These are phyloP conservation scores for Fraxinus sp. DNA, from an alignment of 305 asterid species.

Conservation along the genomic window DNA sequence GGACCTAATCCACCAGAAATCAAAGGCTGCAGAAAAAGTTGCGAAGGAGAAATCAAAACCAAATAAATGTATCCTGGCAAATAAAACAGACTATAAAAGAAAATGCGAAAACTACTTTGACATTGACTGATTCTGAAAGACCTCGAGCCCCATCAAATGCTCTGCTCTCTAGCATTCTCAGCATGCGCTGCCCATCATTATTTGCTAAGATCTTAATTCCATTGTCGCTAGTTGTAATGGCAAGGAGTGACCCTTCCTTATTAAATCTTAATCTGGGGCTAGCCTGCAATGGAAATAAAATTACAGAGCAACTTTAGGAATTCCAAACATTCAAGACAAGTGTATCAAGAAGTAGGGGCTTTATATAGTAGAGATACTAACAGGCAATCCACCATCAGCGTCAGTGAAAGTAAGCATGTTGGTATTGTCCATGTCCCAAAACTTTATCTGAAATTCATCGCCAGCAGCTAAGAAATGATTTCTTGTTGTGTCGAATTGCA, in stretches of 20 bases:
- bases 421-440: slow-evolving; percentile 93
- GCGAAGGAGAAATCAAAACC: slow-evolving; percentile 20
- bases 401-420: slow-evolving; percentile 67
- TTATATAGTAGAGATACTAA: slow-evolving; percentile 41
- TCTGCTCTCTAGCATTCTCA: slow-evolving; percentile 85
- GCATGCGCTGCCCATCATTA: slow-evolving; percentile 79
- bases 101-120: slow-evolving; percentile 48
- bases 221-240: slow-evolving; percentile 84
- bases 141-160: slow-evolving; percentile 80
- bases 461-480: slow-evolving; percentile 94
- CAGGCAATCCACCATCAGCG: slow-evolving; percentile 91
- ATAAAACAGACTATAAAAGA: slow-evolving; percentile 1
- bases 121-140: slow-evolving; percentile 66
- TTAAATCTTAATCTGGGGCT: slow-evolving; percentile 89
- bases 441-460: slow-evolving; percentile 88
- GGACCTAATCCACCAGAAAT: slow-evolving; percentile 69
- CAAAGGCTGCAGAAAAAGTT: slow-evolving; percentile 54
- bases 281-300: slow-evolving; percentile 49
- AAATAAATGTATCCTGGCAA: slow-evolving; percentile 4
- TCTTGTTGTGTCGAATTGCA: slow-evolving; percentile 87
- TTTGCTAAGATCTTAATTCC: slow-evolving; percentile 90
- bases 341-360: neutral
- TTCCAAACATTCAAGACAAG: slow-evolving; percentile 7
- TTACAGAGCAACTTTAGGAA: slow-evolving; percentile 19
- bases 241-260: slow-evolving; percentile 86